Conservation (phyloP, 1,139 yeast genomes). For the Ogataea hybrid region DNA sequence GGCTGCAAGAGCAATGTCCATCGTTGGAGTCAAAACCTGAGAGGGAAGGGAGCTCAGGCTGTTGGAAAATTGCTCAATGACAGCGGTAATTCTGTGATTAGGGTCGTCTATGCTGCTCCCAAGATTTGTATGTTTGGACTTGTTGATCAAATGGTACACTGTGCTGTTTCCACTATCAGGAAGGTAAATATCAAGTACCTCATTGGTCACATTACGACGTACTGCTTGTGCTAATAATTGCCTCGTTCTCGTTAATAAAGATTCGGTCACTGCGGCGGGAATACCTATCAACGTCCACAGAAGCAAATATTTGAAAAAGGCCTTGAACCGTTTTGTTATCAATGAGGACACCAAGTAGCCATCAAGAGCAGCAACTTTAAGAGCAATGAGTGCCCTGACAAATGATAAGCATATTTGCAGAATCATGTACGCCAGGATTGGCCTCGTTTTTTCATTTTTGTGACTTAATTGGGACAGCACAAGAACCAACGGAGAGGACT, state of each 20-base stretch:
- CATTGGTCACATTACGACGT: slow-evolving; percentile 62
- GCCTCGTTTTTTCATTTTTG: slow-evolving; percentile 14
- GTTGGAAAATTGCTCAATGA: slow-evolving; percentile 69
- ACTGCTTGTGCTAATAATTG: slow-evolving; percentile 64
- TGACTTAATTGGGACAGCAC: slow-evolving; percentile 21
- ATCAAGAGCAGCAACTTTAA: slow-evolving; percentile 84
- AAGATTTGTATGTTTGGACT: slow-evolving; percentile 8
- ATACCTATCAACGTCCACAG: slow-evolving; percentile 85
- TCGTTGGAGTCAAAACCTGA: slow-evolving; percentile 81
- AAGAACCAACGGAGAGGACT: slow-evolving; percentile 20
- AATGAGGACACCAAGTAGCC: slow-evolving; percentile 83
- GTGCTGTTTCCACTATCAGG: slow-evolving; percentile 50
- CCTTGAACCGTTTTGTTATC: slow-evolving; percentile 65
- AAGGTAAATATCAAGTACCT: slow-evolving; percentile 64
- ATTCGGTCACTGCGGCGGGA: slow-evolving; percentile 82
- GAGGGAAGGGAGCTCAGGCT: slow-evolving; percentile 78
- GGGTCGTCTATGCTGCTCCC: slow-evolving; percentile 56
- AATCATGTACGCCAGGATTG: slow-evolving; percentile 38
- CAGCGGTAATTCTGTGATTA: slow-evolving; percentile 79
- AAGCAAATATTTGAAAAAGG: slow-evolving; percentile 61
- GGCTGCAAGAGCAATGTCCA: slow-evolving; percentile 81
- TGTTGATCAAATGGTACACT: slow-evolving; percentile 32
- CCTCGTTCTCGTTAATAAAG: slow-evolving; percentile 70
- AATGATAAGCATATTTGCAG: slow-evolving; percentile 64
- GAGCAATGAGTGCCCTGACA: slow-evolving; percentile 68